A percentile compares a stretch with the other conserved stretches of the same genome.
phyloP scores from a whole-genome alignment of 148 eudicot genomes.

The Fagopyrum homotropicum region DNA sequence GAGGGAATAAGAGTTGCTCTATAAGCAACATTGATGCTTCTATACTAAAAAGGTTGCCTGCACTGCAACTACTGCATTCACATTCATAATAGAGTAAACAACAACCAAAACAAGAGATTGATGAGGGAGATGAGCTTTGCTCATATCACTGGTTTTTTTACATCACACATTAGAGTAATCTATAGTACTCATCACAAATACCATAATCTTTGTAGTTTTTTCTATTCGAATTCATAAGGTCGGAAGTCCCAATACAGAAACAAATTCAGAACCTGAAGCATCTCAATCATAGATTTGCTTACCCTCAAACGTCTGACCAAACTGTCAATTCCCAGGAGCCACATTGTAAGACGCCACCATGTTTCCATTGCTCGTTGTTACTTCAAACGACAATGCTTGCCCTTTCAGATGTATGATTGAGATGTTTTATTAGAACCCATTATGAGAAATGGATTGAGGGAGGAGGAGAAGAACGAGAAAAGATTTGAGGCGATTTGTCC shows the following conservation, averaged over 20 bases:
- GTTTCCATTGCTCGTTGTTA: no score
- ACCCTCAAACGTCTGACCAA: slow-evolving; percentile 66
- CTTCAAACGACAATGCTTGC: slow-evolving; percentile 56
- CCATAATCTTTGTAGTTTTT: neutral
- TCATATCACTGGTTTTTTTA: neutral
- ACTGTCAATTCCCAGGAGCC: no score
- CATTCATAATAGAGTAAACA: neutral
- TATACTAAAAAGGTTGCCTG: neutral
- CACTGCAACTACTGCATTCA: neutral
- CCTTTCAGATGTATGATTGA: slow-evolving; percentile 61
- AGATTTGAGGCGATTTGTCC: no score
- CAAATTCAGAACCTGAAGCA: neutral
- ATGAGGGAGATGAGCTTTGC: slow-evolving; percentile 10
- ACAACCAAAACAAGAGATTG: neutral
- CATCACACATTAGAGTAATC: neutral
- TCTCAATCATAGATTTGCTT: slow-evolving; percentile 42
- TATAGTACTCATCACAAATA: neutral
- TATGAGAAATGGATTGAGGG: no score
- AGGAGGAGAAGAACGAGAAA: no score
- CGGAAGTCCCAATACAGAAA: neutral
- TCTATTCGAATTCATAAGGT: neutral
- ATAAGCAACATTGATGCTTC: neutral
- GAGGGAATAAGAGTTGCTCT: neutral
- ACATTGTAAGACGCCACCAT: no score
- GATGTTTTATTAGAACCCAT: no score